These are phyloP conservation scores for Phoma sp. DNA, from an alignment of 2,329 filamentous ascomycete species.

Conservation along the genomic window DNA sequence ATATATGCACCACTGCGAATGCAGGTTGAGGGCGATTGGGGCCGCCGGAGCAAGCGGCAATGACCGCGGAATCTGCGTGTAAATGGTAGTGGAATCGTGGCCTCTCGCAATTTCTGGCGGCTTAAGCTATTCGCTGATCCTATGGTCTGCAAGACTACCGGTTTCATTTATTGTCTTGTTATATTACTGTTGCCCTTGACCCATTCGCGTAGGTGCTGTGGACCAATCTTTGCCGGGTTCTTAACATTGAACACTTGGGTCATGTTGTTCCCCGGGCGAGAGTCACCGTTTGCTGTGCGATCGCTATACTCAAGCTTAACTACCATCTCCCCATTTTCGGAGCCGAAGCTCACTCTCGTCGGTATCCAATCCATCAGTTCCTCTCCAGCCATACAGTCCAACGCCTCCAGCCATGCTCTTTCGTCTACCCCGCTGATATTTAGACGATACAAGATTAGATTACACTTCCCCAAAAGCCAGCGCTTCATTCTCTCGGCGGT, in stretches of 20 bases:
- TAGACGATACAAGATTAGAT: neutral
- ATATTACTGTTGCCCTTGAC: neutral
- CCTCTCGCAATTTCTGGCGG: too few relatives aligned
- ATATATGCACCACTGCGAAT: too few relatives aligned
- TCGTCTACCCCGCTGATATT: conserved; percentile 4
- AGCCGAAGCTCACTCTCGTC: conserved; percentile 4
- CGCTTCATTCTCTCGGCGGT: neutral
- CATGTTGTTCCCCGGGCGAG: neutral
- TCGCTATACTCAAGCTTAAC: conserved; percentile 9
- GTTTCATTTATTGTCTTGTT: too few relatives aligned
- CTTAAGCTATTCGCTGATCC: too few relatives aligned
- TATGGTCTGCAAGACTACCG: too few relatives aligned
- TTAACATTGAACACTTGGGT: neutral
- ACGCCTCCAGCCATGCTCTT: conserved; percentile 5
- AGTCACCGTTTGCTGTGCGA: neutral
- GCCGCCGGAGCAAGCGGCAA: too few relatives aligned
- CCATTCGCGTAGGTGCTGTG: conserved; percentile 5
- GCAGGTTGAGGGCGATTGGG: too few relatives aligned
- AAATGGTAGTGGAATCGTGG: too few relatives aligned
- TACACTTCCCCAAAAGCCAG: neutral
- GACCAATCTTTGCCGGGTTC: conserved; percentile 4
- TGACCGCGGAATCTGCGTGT: too few relatives aligned
- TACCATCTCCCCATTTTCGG: conserved; percentile 7
- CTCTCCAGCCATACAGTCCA: conserved; percentile 16
- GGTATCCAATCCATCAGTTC: conserved; percentile 8